Conservation (phyloP, 768 basidiomycete genomes). For the Leccinum variicolor region DNA sequence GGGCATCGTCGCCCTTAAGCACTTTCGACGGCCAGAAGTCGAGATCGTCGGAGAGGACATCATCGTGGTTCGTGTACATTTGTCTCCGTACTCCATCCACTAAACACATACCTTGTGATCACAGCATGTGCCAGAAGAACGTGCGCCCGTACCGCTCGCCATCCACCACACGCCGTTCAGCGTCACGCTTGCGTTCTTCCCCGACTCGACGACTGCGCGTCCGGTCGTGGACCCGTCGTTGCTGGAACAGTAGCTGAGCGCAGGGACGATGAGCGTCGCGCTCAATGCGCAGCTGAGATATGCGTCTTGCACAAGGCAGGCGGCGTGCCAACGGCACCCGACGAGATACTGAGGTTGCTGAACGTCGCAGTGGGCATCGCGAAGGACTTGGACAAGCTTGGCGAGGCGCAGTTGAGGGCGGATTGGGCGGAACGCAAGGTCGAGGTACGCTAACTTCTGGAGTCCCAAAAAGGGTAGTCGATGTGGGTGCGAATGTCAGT, state of each 20-base stretch:
- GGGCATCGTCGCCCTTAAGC: conserved; percentile 85
- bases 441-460: conserved; percentile 39
- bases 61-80: conserved; percentile 58
- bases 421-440: conserved; percentile 69
- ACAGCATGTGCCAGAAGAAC: conserved; percentile 81
- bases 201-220: conserved; percentile 31
- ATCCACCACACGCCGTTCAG: conserved; percentile 94
- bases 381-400: conserved; percentile 61
- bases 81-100: background rate
- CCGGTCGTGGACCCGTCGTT: conserved; percentile 81
- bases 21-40: conserved; percentile 90
- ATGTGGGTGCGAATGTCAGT: background rate
- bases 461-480: background rate
- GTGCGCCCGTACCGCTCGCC: conserved; percentile 78
- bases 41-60: conserved; percentile 49
- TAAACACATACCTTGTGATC: background rate
- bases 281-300: conserved; percentile 89
- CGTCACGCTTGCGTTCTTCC: conserved; percentile 91
- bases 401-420: conserved; percentile 63
- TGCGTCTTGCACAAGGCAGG: conserved; percentile 94
- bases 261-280: conserved; percentile 70
- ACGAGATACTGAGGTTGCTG: conserved; percentile 73
- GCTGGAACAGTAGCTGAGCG: conserved; percentile 71
- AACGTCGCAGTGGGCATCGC: conserved; percentile 68
- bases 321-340: conserved; percentile 74